Evolutionary conservation across 2,329 filamentous ascomycete genomes (phyloP).

Genomic region (Colletotrichum gigasporum): DNA sequence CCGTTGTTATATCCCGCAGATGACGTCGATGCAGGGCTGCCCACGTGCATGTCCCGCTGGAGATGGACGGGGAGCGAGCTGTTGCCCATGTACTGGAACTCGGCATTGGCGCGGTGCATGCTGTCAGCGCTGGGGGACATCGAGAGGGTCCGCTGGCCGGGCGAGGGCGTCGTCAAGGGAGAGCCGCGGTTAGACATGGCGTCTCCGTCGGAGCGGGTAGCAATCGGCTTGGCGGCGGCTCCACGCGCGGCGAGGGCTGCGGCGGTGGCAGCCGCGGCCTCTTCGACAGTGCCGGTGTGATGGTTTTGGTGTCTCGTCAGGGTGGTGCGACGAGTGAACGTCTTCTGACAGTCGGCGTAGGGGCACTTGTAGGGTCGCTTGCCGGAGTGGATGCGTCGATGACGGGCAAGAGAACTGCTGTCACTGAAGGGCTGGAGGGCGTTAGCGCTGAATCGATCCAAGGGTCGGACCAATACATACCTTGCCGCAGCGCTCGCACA

Average conservation of each 20-base stretch:
- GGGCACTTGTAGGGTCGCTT: slow-evolving; percentile 98
- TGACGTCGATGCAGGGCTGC: slow-evolving; percentile 75
- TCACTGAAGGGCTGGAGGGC: slow-evolving; percentile 86
- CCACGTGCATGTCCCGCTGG: slow-evolving; percentile 76
- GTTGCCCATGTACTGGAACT: slow-evolving; percentile 81
- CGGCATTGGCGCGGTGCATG: slow-evolving; percentile 70
- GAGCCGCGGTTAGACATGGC: slow-evolving; percentile 77
- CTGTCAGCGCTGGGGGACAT: slow-evolving; percentile 79
- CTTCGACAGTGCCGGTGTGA: slow-evolving; percentile 93
- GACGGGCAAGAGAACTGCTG: slow-evolving; percentile 90
- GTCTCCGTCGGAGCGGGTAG: slow-evolving; percentile 75
- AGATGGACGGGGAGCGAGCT: slow-evolving; percentile 86
- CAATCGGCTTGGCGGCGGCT: slow-evolving; percentile 47
- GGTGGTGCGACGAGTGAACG: slow-evolving; percentile 94
- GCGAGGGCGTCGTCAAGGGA: slow-evolving; percentile 83
- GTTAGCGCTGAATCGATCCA: slow-evolving; percentile 33
- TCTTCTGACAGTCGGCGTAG: slow-evolving; percentile 97
- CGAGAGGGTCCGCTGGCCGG: slow-evolving; percentile 80
- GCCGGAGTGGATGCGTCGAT: slow-evolving; percentile 93
- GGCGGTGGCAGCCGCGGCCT: slow-evolving; percentile 88
- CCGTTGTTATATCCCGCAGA: slow-evolving; percentile 66
- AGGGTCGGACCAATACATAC: slow-evolving; percentile 56
- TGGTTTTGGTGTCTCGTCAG: slow-evolving; percentile 96
- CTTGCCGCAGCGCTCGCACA: slow-evolving; percentile 97
- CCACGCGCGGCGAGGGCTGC: slow-evolving; percentile 76